Evolutionary conservation across 2,329 filamentous ascomycete genomes (phyloP).

Genomic region (Aspergillus arachidicola): DNA sequence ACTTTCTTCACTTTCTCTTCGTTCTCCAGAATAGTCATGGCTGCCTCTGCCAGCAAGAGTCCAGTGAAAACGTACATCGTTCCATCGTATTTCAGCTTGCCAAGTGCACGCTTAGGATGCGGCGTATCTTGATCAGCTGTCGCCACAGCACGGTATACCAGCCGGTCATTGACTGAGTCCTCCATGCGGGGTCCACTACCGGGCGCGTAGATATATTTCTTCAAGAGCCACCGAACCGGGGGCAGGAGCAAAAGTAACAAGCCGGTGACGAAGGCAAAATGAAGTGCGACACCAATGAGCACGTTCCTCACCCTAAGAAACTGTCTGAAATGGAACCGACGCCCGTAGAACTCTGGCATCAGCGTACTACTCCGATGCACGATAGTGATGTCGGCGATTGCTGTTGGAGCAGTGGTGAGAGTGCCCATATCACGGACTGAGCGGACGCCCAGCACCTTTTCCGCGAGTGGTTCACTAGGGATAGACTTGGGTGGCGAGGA

Average conservation of each 20-base stretch:
- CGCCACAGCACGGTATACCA: constrained; percentile 50
- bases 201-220: constrained; percentile 52
- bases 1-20: constrained; percentile 45
- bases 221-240: constrained; percentile 56
- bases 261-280: constrained; percentile 51
- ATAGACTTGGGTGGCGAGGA: constrained; percentile 39
- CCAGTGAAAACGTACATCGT: constrained; percentile 49
- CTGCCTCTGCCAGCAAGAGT: constrained; percentile 47
- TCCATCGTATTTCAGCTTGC: constrained; percentile 45
- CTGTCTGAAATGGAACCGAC: constrained; percentile 60
- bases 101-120: constrained; percentile 43
- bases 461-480: constrained; percentile 32
- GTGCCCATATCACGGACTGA: constrained; percentile 60
- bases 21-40: constrained; percentile 47
- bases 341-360: constrained; percentile 60
- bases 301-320: constrained; percentile 56
- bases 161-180: constrained; percentile 38
- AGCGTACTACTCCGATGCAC: constrained; percentile 64
- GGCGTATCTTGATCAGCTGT: constrained; percentile 42
- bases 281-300: constrained; percentile 52
- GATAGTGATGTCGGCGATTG: constrained; percentile 57
- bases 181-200: constrained; percentile 54
- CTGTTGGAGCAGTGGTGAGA: constrained; percentile 58
- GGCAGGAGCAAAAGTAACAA: constrained; percentile 53
- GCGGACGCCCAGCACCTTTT: constrained; percentile 53